A percentile compares a stretch with the other conserved stretches of the same genome.
These are phyloP conservation scores for Dianthus caryophyllus DNA, from an alignment of 148 eudicot species.

Conservation along the genomic window DNA sequence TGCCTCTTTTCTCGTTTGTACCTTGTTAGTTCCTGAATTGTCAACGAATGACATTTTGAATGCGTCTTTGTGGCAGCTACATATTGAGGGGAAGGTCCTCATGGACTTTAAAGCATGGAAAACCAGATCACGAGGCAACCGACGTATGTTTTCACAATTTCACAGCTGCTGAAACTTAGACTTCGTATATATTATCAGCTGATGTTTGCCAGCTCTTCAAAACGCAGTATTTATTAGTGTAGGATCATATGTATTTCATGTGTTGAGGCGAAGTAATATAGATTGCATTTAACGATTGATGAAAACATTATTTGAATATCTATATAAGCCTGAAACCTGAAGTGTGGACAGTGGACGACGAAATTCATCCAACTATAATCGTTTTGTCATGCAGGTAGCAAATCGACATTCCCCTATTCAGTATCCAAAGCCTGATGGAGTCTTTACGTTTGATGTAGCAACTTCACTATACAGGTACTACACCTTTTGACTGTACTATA, in stretches of 20 bases:
- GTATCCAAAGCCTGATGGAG: conserved; percentile 89
- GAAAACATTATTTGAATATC: background rate
- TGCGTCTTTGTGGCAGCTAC: conserved; percentile 45
- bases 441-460: conserved; percentile 75
- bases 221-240: too few relatives aligned
- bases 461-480: conserved; percentile 84
- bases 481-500: background rate
- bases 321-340: too few relatives aligned
- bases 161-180: background rate
- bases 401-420: conserved; percentile 59
- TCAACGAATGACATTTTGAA: conserved; percentile 10
- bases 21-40: background rate
- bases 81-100: conserved; percentile 73
- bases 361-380: background rate
- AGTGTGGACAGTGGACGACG: background rate
- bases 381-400: conserved; percentile 50
- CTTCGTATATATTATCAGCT: background rate
- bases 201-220: background rate
- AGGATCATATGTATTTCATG: too few relatives aligned
- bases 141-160: conserved; percentile 36
- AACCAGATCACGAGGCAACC: conserved; percentile 84
- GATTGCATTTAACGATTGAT: background rate
- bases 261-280: background rate
- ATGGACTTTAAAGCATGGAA: conserved; percentile 80
- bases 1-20: background rate